These are phyloP conservation scores for Candida neerlandica DNA, from an alignment of 1,139 yeast genomes.

Conservation along the genomic window DNA sequence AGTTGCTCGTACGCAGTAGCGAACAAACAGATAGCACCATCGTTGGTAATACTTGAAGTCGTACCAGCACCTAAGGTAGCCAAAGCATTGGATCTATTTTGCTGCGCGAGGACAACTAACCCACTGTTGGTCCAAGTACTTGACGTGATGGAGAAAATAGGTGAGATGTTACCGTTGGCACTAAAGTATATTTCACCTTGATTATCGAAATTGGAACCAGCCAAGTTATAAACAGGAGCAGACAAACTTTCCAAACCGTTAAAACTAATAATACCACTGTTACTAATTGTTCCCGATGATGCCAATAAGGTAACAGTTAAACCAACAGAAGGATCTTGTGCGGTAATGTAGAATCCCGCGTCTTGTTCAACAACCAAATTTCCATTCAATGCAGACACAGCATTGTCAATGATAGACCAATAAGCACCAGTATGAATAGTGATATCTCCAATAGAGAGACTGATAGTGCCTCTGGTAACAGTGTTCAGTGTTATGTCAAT, in stretches of 20 bases:
- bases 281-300: constrained; percentile 19
- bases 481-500: constrained; percentile 9
- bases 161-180: constrained; percentile 23
- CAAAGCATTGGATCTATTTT: constrained; percentile 21
- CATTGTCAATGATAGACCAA: constrained; percentile 37
- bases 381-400: constrained; percentile 26
- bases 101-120: constrained; percentile 26
- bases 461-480: constrained; percentile 21
- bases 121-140: constrained; percentile 31
- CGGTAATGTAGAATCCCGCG: constrained; percentile 26
- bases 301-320: constrained; percentile 17
- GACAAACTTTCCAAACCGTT: constrained; percentile 22
- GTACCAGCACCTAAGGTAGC: constrained; percentile 24
- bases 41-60: constrained; percentile 23
- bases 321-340: constrained; percentile 9
- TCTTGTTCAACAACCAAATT: constrained; percentile 20
- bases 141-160: constrained; percentile 25
- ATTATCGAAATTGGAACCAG: constrained; percentile 26
- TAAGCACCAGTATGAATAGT: constrained; percentile 30
- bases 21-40: constrained; percentile 34
- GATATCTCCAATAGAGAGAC: constrained; percentile 25
- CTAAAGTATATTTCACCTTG: constrained; percentile 32
- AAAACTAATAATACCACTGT: constrained; percentile 28
- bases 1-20: constrained; percentile 27
- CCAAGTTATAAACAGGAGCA: constrained; percentile 24